Base-by-base conservation (phyloP, 306 rosid species). In the Astragalus glycyphyllos region DNA sequence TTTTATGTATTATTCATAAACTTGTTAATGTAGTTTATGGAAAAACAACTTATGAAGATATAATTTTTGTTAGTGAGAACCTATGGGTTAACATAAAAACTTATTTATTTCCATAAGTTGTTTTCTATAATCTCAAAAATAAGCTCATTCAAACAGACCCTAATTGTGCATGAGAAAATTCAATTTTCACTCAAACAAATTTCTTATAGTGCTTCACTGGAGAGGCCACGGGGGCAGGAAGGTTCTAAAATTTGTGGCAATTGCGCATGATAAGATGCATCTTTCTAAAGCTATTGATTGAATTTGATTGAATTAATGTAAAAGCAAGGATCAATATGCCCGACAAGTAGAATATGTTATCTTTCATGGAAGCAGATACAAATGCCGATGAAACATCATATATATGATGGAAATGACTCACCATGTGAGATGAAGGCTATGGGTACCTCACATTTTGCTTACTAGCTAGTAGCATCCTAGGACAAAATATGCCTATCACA, bases 341-440 rank as follows among this genome's bases (percentile, higher is more conserved):
- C 71, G 57, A 69, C 71, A 77, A 29, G 71, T 14, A 68, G 40
- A 10, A 58, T 40, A 9, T 38, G 29, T 9, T 40, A 48, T 47
- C 41, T 46, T 12, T 40, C 13, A 16, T 66, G 35, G 62, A 15
- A 47, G 69, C 69, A 76, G 7, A 38, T 2, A 6, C 5, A 68
- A 67, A 42, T 48, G 75, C 13, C 8, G 17, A 12, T 56, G 17
- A 58, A 67, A 23, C 26, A 5, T 9, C 23, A 13, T 40, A 8
- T 40, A 35, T 40, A 2, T 34, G 65, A 58, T 57, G 63, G 41
- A 57, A 32, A 20, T 35, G 65, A 59, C 65, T 11, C 34, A 2
- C 61, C 17, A 12, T 46, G 16, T 46, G 16, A 46, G 3, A 40
- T 40, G 41, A 26, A 26, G 3, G 31, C 1, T 26, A 26, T 26